Base-by-base conservation (phyloP, 2,329 filamentous ascomycete species). In the Raffaelea ambrosiae region DNA sequence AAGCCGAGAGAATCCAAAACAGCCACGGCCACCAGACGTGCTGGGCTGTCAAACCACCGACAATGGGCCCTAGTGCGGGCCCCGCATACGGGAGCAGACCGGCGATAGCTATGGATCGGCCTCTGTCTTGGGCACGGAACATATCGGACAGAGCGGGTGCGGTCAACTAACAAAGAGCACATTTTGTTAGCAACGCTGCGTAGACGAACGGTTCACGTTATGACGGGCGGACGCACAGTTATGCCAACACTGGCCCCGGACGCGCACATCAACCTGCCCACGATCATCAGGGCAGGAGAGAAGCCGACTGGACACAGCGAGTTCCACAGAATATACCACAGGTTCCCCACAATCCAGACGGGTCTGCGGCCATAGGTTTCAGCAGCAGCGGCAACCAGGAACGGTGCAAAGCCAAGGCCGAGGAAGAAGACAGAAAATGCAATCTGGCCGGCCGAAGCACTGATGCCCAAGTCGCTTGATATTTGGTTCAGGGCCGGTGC, bases 371-470 rank as follows among this genome's bases (percentile, higher is more conserved):
- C 40, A 18, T 43, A 43, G n/a, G 21, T 22, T 14, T 43, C 40
- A 8, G 40, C 40, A 10, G 26, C 10, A 18, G 40, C 10, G n/a
- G 40, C 40, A 16, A 43, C 40, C 10, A 43, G 23, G n/a, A 43
- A 43, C 22, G 40, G 40, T 5, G 40, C 40, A 29, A 43, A 43
- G 7, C 40, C 40, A 14, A 43, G 40, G 8, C 40, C 40, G 5
- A 43, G n/a, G 21, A 43, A 43, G 21, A 43, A 43, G 40, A 29
- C 40, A n/a, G 40, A 43, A 22, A 43, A 43, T 10, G 40, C 21
- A 29, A 43, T 43, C 40, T 43, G 40, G 14, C 40, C 22, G n/a
- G 40, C 22, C 14, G 40, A 43, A 5, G 7, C 21, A 8, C 14
- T 43, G 7, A 43, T 43, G 10, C 40, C 18, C 13, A 43, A n/a